Evolutionary conservation across 305 asterid species (phyloP).

Genomic region (Striga hermonthica): DNA sequence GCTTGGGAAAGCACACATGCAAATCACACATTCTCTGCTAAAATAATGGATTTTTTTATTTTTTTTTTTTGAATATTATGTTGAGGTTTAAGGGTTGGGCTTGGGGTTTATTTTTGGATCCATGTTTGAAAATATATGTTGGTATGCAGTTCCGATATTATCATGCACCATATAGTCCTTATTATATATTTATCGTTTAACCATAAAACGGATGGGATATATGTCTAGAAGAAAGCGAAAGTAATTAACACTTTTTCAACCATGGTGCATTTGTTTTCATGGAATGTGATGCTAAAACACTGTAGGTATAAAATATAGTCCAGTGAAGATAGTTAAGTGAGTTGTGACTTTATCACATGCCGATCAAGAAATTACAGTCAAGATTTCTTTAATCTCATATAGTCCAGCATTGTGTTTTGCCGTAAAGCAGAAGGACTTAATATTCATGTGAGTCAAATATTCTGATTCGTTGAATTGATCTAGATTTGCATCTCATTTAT

Average conservation of each 20-base stretch:
- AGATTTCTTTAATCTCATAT: constrained; percentile 7
- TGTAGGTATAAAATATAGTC: too few relatives aligned
- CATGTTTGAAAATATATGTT: constrained; percentile 7
- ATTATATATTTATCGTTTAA: too few relatives aligned
- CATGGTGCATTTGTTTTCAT: constrained; percentile 4
- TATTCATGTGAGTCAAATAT: too few relatives aligned
- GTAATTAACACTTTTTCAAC: background rate
- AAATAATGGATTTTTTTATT: background rate
- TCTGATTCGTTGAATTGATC: too few relatives aligned
- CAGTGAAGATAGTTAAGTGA: too few relatives aligned
- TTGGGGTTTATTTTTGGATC: background rate
- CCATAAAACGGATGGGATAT: background rate
- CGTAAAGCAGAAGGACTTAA: background rate
- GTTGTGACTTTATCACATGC: constrained; percentile 10
- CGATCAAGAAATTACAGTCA: constrained; percentile 17
- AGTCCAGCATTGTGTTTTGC: background rate
- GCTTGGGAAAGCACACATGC: background rate
- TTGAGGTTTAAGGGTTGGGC: constrained; percentile 11
- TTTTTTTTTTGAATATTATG: constrained; percentile 1
- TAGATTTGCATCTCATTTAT: too few relatives aligned
- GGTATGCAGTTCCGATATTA: background rate
- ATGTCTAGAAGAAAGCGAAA: constrained; percentile 20
- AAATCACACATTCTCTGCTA: background rate
- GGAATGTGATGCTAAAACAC: background rate
- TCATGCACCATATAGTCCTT: background rate